Base-by-base conservation (phyloP, 2,329 filamentous ascomycete species). In the Pyricularia pennisetigena region DNA sequence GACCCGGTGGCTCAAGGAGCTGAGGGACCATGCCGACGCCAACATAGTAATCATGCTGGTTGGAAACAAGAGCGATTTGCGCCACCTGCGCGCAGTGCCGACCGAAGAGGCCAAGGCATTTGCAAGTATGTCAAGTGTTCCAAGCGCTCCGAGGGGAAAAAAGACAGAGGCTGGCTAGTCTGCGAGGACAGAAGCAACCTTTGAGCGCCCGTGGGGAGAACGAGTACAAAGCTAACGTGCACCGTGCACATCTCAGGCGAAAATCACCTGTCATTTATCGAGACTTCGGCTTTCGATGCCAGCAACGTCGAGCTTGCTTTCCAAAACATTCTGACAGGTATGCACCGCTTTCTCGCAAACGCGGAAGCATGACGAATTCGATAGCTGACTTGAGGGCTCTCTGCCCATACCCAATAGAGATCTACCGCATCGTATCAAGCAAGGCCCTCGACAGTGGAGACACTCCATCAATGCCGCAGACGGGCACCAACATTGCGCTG, bases 41-140 rank as follows among this genome's bases (percentile, higher is more conserved):
- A 98, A 98, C 83, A 97, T 98, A 76, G 94, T 99, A 76, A 99
- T 99, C 79, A 99, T 99, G 95, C 85, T 99, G 76, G 95, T 98
- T 68, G 95, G 95, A 80, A 99, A 99, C 89, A 99, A 99, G 91
- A 98, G 94, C 81, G 95, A 99, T 97, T 91, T 98, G 90, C 92
- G 94, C 81, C 95, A 99, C 82, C 86, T 99, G 77, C 88, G 95
- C 79, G 95, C 95, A 73, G 95, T 99, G 73, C 93, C 95, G 67
- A 99, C 95, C 70, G 95, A 99, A 78, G 94, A 98, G 81, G 95
- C 94, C 74, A 99, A 98, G 83, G 86, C 92, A 71, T 99, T 99
- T 88, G 95, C 95, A 69, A 97, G 94, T 97, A 82, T 71, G 86
- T 74, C 57, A 9, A 16, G 23, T 28, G 35, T 57, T 26, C 35